Evolutionary conservation across 2,329 filamentous ascomycete genomes (phyloP), one percentile per base, ranked within the genome.

Genomic region (Aspergillus melleus): DNA sequence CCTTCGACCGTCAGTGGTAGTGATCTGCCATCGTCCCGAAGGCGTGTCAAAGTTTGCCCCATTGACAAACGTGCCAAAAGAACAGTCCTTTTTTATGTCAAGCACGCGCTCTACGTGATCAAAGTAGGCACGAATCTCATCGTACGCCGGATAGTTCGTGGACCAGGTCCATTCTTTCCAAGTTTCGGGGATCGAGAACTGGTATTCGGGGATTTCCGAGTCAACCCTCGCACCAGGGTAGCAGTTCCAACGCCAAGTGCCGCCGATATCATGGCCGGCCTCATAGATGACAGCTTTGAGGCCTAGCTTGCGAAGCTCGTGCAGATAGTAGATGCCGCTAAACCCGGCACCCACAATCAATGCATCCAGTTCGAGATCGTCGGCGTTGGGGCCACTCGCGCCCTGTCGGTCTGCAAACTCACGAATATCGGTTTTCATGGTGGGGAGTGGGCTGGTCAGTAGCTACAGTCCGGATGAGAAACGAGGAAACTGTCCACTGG

Each of bases 211-310:
- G 2, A 83, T 76, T 55, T 83, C 79, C 0, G 79, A 83, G 70
- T 88, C 85, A 2, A 86, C 83, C 0, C 77, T 72, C 1, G 83
- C 80, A 0, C 83, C 84, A 0, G 83, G 84, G 63, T 85, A 86
- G 64, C 79, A 78, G 68, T 85, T 86, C 81, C 79, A 85, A 49
- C 79, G 72, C 85, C 85, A 87, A 0, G 79, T 81, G 24, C 84
- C 84, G 2, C 83, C 84, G 0, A 79, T 69, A 54, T 81, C 79
- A 9, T 76, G 76, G 11, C 80, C 84, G 0, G 83, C 81, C 61
- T 87, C 85, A 61, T 81, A 83, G 22, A 86, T 76, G 30, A 79
- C 76, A 2, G 77, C 72, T 12, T 80, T 81, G 30, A 81, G 69
- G 0, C 83, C 84, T 10, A 75, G 74, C 10, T 84, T 80, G 2